These are phyloP conservation scores for Candida dubliniensis DNA, from an alignment of 1,139 yeast species.

Conservation along the genomic window DNA sequence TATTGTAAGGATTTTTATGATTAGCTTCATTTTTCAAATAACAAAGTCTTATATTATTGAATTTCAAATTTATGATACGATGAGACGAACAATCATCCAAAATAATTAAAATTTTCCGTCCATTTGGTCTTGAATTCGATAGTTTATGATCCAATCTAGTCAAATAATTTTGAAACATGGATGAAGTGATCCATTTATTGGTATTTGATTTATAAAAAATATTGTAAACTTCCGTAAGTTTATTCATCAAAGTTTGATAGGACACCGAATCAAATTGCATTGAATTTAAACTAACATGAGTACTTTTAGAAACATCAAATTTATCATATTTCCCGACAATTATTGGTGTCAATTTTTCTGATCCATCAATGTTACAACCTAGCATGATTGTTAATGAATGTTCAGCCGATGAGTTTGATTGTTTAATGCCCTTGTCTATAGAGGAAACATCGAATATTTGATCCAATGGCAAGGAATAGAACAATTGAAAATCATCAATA, in stretches of 20 bases:
- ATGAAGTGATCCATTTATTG: conserved; percentile 67
- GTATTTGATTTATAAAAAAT: conserved; percentile 59
- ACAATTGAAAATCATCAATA: conserved; percentile 60
- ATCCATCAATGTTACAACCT: conserved; percentile 62
- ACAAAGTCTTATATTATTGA: conserved; percentile 51
- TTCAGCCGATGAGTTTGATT: conserved; percentile 49
- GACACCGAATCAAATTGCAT: conserved; percentile 20
- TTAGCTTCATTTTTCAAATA: conserved; percentile 42
- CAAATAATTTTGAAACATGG: conserved; percentile 62
- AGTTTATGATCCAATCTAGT: conserved; percentile 58
- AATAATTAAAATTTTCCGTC: conserved; percentile 52
- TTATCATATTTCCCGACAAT: conserved; percentile 62
- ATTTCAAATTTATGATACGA: conserved; percentile 55
- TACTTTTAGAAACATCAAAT: conserved; percentile 44
- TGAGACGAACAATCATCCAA: conserved; percentile 67
- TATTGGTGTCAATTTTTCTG: conserved; percentile 60
- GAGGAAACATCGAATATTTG: conserved; percentile 53
- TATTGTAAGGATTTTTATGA: conserved; percentile 40
- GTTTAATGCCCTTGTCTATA: conserved; percentile 46
- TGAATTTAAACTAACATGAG: conserved; percentile 31
- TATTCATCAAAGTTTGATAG: conserved; percentile 37
- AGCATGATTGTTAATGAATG: conserved; percentile 60
- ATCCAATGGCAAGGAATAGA: conserved; percentile 62
- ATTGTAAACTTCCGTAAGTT: conserved; percentile 52
- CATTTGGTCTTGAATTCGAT: conserved; percentile 30